phyloP scores from a whole-genome alignment of 2,329 filamentous ascomycete genomes.

The Lomentospora prolificans region DNA sequence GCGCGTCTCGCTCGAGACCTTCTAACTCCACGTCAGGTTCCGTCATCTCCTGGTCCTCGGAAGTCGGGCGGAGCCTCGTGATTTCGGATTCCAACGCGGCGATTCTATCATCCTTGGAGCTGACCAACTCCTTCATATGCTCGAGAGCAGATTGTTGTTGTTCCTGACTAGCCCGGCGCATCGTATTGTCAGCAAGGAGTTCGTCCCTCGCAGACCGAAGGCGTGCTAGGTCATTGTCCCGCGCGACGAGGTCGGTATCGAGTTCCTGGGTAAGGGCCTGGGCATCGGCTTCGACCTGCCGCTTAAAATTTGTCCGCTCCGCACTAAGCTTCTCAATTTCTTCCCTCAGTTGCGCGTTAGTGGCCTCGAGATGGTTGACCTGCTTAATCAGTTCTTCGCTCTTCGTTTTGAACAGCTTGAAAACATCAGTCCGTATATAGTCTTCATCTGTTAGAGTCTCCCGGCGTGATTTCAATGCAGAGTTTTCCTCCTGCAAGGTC shows the following conservation, averaged over 20 bases:
- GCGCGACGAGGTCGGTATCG: slow-evolving; percentile 69
- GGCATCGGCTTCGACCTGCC: slow-evolving; percentile 71
- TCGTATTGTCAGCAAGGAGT: slow-evolving; percentile 67
- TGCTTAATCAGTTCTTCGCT: slow-evolving; percentile 89
- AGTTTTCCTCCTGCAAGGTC: slow-evolving; percentile 66
- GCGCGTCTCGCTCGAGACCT: slow-evolving; percentile 55
- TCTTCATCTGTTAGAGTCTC: slow-evolving; percentile 81
- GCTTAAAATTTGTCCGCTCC: slow-evolving; percentile 73
- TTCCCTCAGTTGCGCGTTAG: slow-evolving; percentile 73
- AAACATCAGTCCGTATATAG: slow-evolving; percentile 83
- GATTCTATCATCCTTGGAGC: slow-evolving; percentile 73
- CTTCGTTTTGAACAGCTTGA: slow-evolving; percentile 82
- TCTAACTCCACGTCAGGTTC: slow-evolving; percentile 37
- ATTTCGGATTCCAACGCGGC: slow-evolving; percentile 73
- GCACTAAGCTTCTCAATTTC: slow-evolving; percentile 77
- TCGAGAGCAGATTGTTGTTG: slow-evolving; percentile 60
- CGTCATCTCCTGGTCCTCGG: slow-evolving; percentile 35
- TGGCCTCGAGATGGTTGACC: slow-evolving; percentile 83
- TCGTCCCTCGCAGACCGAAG: slow-evolving; percentile 82
- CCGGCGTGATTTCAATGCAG: slow-evolving; percentile 56
- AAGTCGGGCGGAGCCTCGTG: slow-evolving; percentile 49
- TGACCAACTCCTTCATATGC: slow-evolving; percentile 70
- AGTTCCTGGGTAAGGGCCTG: slow-evolving; percentile 64
- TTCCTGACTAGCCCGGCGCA: slow-evolving; percentile 70
- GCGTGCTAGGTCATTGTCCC: slow-evolving; percentile 76